These are phyloP conservation scores for Fomitopsis schrenkii DNA, from an alignment of 1,284 basidiomycete species.

Conservation along the genomic window DNA sequence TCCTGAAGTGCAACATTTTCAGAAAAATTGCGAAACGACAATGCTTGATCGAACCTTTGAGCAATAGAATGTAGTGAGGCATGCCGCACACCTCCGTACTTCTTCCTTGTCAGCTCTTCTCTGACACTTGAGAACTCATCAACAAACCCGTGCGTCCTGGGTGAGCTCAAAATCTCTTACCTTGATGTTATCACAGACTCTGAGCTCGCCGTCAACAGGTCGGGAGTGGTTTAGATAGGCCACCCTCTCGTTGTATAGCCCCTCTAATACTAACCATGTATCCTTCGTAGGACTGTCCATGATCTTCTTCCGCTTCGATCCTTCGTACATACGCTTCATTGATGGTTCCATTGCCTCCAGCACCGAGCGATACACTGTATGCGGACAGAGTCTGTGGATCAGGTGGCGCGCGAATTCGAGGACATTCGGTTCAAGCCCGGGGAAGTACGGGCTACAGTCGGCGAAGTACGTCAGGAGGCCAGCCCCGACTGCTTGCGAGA, in stretches of 20 bases:
- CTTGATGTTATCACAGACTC: too few species aligned
- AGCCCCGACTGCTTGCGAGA: conserved; percentile 28
- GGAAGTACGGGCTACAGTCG: conserved; percentile 26
- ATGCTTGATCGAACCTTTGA: conserved; percentile 22
- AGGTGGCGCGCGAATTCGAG: too few species aligned
- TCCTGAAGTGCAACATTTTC: conserved; percentile 11
- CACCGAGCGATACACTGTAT: too few species aligned
- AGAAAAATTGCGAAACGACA: neutral
- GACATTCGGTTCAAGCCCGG: neutral
- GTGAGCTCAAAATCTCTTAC: too few species aligned
- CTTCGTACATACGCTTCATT: neutral
- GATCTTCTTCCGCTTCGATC: conserved; percentile 14
- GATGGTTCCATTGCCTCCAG: too few species aligned
- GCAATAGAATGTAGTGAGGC: conserved; percentile 34
- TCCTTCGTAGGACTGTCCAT: conserved; percentile 19
- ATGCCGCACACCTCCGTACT: conserved; percentile 31
- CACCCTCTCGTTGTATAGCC: conserved; percentile 20
- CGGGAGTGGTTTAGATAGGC: too few species aligned
- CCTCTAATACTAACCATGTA: conserved; percentile 18
- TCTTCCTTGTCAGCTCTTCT: conserved; percentile 8
- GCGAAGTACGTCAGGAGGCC: conserved; percentile 32
- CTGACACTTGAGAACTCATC: too few species aligned
- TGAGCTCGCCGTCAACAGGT: too few species aligned
- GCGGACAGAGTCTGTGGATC: too few species aligned
- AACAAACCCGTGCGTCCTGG: too few species aligned